These are phyloP conservation scores for Lagenidium giganteum DNA, from an alignment of 352 stramenopile species.

Conservation along the genomic window DNA sequence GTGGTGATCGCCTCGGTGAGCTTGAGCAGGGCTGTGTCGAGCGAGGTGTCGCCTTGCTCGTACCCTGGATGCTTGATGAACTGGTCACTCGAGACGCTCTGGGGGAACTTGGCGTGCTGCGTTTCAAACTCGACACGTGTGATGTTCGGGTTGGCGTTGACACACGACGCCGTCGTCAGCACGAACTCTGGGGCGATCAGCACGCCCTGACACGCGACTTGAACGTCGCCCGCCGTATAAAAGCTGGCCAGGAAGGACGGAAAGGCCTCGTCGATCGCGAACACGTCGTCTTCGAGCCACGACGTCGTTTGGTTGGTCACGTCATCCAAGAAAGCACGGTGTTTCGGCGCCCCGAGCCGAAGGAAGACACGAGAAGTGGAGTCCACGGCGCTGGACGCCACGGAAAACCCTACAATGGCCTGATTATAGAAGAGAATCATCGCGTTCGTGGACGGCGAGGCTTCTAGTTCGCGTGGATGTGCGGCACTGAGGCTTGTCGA, in stretches of 20 bases:
- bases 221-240: background rate
- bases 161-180: constrained; percentile 26
- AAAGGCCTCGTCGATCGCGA: constrained; percentile 9
- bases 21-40: constrained; percentile 1
- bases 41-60: background rate
- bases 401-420: constrained; percentile 11
- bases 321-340: constrained; percentile 8
- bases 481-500: background rate
- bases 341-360: constrained; percentile 5
- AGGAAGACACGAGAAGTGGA: constrained; percentile 1
- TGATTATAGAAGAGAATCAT: constrained; percentile 12
- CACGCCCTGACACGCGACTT: constrained; percentile 18
- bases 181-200: constrained; percentile 26
- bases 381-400: background rate
- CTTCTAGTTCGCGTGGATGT: background rate
- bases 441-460: background rate
- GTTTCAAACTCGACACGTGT: background rate
- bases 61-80: constrained; percentile 8
- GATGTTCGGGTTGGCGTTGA: constrained; percentile 1
- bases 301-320: constrained; percentile 1
- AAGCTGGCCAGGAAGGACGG: constrained; percentile 16
- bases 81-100: background rate
- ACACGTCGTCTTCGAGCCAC: constrained; percentile 13
- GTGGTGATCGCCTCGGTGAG: constrained; percentile 1
- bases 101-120: background rate